These are phyloP conservation scores for Physcomitrium patens DNA, from an alignment of 225 moss, liverwort and hornwort genomes.

Conservation along the genomic window DNA sequence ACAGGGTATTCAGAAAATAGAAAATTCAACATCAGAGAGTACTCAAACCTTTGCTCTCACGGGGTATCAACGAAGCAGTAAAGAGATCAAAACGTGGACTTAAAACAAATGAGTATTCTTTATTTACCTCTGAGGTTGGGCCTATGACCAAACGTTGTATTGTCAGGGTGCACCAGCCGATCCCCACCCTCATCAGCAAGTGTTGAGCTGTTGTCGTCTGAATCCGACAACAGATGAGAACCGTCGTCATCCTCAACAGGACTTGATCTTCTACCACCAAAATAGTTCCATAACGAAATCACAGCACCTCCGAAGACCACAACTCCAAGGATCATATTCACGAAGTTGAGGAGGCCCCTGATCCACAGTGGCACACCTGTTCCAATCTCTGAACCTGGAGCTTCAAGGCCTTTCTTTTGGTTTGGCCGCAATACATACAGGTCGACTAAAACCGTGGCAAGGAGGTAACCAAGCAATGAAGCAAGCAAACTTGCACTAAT, in stretches of 20 bases:
- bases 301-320: no score
- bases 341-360: conserved; percentile 36
- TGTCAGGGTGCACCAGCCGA: conserved; percentile 48
- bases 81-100: neutral
- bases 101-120: neutral
- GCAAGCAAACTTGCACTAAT: conserved; percentile 53
- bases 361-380: conserved; percentile 57
- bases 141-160: conserved; percentile 55
- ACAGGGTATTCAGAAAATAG: neutral
- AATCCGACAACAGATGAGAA: conserved; percentile 26
- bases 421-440: conserved; percentile 44
- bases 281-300: conserved; percentile 21
- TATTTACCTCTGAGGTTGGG: conserved; percentile 51
- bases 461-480: conserved; percentile 72
- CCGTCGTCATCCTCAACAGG: conserved; percentile 18
- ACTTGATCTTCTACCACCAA: neutral
- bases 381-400: conserved; percentile 26
- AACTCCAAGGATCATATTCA: no score
- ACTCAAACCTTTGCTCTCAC: neutral
- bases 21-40: neutral
- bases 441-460: conserved; percentile 40
- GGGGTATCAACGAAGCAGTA: neutral
- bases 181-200: conserved; percentile 52
- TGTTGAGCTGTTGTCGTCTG: conserved; percentile 40
- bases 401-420: conserved; percentile 42